Percentiles rank a stretch among this genome's conserved stretches.
These are phyloP conservation scores for Petunia secreta DNA, from an alignment of 257 asterid species.

Conservation along the genomic window DNA sequence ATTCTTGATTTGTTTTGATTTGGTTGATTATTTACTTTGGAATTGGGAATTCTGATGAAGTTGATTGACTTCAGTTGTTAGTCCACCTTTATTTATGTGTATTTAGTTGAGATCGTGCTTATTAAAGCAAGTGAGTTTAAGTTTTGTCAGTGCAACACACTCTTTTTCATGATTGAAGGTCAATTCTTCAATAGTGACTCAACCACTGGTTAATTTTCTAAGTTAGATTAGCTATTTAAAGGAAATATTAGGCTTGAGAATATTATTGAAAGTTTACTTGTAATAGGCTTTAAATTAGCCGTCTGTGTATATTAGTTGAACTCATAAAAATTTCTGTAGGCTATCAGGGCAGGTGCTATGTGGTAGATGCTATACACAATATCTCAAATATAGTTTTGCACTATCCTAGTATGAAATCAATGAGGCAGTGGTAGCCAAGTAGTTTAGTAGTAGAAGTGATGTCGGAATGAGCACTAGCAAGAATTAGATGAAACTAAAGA, in stretches of 20 bases:
- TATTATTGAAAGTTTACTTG: too few species aligned
- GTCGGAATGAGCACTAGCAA: background rate
- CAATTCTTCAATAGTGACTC: too few species aligned
- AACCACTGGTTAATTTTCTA: too few species aligned
- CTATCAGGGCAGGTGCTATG: background rate
- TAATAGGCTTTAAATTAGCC: too few species aligned
- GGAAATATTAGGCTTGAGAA: too few species aligned
- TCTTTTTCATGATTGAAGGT: too few species aligned
- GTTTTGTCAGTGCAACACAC: too few species aligned
- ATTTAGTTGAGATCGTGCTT: background rate
- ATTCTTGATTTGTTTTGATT: conserved; percentile 21
- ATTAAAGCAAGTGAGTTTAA: background rate
- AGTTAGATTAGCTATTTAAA: too few species aligned
- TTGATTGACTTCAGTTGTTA: background rate
- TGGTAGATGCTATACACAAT: background rate
- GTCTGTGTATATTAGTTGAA: too few species aligned
- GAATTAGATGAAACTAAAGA: background rate
- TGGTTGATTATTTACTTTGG: background rate
- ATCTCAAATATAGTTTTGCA: background rate
- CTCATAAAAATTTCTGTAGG: background rate
- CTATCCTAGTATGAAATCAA: background rate
- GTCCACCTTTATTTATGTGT: conserved; percentile 8
- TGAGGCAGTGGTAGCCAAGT: background rate
- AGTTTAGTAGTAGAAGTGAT: background rate
- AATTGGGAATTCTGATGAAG: background rate